These are phyloP conservation scores for Candida glucosophila DNA, from an alignment of 1,139 yeast genomes.

Conservation along the genomic window DNA sequence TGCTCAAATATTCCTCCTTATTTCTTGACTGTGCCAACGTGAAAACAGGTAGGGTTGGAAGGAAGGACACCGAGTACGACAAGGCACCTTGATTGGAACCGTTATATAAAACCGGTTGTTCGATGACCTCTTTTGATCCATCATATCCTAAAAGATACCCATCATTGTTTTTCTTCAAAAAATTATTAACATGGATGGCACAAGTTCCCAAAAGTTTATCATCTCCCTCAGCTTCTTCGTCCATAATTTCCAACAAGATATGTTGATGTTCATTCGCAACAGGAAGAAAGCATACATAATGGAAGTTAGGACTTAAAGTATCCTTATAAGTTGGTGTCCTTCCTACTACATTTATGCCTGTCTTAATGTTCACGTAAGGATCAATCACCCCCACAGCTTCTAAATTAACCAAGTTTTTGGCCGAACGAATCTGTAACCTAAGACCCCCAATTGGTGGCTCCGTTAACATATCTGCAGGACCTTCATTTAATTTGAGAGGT, in stretches of 20 bases:
- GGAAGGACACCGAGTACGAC: conserved; percentile 50
- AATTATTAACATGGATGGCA: conserved; percentile 41
- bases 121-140: conserved; percentile 37
- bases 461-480: conserved; percentile 31
- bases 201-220: conserved; percentile 60
- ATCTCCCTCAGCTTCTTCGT: conserved; percentile 53
- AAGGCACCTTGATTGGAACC: conserved; percentile 42
- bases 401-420: conserved; percentile 47
- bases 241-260: conserved; percentile 50
- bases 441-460: conserved; percentile 60
- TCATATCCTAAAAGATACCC: conserved; percentile 44
- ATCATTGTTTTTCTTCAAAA: conserved; percentile 37
- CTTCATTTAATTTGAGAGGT: conserved; percentile 54
- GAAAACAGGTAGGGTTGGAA: conserved; percentile 57
- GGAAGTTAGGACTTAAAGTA: conserved; percentile 47
- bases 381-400: conserved; percentile 65
- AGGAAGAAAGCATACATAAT: conserved; percentile 55
- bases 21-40: conserved; percentile 45
- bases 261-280: conserved; percentile 55
- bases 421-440: conserved; percentile 50
- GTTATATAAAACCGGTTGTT: conserved; percentile 37
- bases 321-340: conserved; percentile 50
- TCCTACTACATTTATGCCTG: conserved; percentile 51
- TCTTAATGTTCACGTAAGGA: conserved; percentile 55
- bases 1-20: conserved; percentile 23